Conservation (phyloP, 495 filamentous ascomycete genomes). For the Penicillium robsamsonii region DNA sequence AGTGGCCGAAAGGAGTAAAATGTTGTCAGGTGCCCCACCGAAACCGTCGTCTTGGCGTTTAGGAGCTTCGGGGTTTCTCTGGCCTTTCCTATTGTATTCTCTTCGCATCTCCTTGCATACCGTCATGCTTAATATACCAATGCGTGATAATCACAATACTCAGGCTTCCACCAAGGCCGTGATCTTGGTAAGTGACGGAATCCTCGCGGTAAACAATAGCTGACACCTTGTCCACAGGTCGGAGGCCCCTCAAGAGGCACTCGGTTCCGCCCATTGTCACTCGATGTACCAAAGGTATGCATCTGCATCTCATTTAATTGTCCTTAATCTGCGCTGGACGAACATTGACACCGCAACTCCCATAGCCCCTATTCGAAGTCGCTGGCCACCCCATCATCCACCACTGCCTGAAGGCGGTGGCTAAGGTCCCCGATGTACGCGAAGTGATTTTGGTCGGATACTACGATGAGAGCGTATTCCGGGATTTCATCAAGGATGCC, state of each 20-base stretch:
- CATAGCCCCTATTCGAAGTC: slow-evolving; percentile 95
- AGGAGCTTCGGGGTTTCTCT: slow-evolving; percentile 24
- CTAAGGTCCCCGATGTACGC: slow-evolving; percentile 87
- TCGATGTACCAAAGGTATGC: slow-evolving; percentile 92
- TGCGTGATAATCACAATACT: slow-evolving; percentile 37
- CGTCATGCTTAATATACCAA: slow-evolving; percentile 50
- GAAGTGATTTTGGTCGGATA: slow-evolving; percentile 98
- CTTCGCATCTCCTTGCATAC: slow-evolving; percentile 12
- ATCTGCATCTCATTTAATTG: slow-evolving; percentile 2
- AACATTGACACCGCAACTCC: slow-evolving; percentile 22
- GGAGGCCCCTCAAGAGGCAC: slow-evolving; percentile 94
- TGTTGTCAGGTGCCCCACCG: slow-evolving; percentile 31
- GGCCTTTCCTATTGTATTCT: slow-evolving; percentile 7
- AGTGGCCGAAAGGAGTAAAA: slow-evolving; percentile 7
- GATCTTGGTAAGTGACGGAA: slow-evolving; percentile 55
- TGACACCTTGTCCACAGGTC: slow-evolving; percentile 57
- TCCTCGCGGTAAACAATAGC: slow-evolving; percentile 12
- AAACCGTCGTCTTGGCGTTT: slow-evolving; percentile 29
- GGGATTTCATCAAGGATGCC: slow-evolving; percentile 94
- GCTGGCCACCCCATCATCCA: slow-evolving; percentile 97
- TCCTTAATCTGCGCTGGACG: not conserved
- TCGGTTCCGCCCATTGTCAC: slow-evolving; percentile 90
- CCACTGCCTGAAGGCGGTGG: slow-evolving; percentile 91
- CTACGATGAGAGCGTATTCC: slow-evolving; percentile 96
- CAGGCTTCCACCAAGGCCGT: slow-evolving; percentile 66